Evolutionary conservation across 495 filamentous ascomycete genomes (phyloP).

Genomic region (Neurospora intermedia): DNA sequence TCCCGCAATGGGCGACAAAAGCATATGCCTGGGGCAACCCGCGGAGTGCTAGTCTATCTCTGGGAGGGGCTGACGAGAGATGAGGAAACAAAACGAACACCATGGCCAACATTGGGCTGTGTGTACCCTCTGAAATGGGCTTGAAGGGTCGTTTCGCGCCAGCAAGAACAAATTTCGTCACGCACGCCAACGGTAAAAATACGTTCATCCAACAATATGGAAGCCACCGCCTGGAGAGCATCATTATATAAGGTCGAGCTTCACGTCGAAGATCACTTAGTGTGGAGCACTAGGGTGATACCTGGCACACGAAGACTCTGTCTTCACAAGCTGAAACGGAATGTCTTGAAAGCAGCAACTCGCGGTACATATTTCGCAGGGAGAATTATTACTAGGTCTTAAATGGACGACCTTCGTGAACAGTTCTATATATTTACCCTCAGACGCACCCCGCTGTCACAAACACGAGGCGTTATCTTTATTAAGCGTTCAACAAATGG

Average conservation of each 20-base stretch:
- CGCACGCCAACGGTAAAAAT: neutral
- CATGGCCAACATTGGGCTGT: neutral
- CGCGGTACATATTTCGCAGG: neutral
- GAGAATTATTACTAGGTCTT: neutral
- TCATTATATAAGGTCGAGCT: neutral
- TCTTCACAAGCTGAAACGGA: neutral
- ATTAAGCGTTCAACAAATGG: neutral
- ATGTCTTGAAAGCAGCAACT: neutral
- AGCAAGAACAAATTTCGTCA: neutral
- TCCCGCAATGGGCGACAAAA: neutral
- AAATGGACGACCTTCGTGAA: neutral
- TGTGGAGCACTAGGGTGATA: neutral
- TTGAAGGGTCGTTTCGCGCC: neutral
- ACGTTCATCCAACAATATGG: neutral
- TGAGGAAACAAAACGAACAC: neutral
- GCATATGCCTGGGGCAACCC: neutral
- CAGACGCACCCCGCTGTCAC: neutral
- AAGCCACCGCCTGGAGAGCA: neutral
- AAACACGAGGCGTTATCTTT: neutral
- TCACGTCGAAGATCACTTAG: neutral
- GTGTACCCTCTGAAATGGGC: neutral
- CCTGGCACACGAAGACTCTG: neutral
- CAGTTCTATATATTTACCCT: neutral
- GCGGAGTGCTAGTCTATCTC: neutral
- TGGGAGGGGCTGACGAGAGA: neutral